These are phyloP conservation scores for Moesziomyces antarcticus DNA, from an alignment of 1,284 basidiomycete genomes.

Conservation along the genomic window DNA sequence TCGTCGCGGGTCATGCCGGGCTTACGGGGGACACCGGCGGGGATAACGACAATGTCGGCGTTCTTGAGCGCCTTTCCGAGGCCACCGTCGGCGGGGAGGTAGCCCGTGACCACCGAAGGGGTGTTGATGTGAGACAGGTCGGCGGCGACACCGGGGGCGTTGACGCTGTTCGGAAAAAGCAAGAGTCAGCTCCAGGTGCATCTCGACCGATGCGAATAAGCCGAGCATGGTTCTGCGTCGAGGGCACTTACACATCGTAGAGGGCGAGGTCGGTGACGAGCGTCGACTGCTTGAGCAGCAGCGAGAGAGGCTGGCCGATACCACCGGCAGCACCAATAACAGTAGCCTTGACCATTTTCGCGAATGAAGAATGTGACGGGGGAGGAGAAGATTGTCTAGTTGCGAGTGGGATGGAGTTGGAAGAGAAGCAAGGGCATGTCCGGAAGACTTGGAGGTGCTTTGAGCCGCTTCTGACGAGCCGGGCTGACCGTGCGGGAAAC, in stretches of 20 bases:
- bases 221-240: too few relatives aligned
- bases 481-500: too few relatives aligned
- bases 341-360: conserved; percentile 64
- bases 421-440: conserved; percentile 4
- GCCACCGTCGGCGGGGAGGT: conserved; percentile 74
- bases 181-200: too few relatives aligned
- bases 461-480: too few relatives aligned
- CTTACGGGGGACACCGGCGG: conserved; percentile 96
- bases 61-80: conserved; percentile 84
- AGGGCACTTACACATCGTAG: conserved; percentile 88
- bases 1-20: conserved; percentile 80
- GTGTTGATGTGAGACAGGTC: conserved; percentile 88
- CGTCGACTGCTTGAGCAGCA: conserved; percentile 87
- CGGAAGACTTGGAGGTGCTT: too few relatives aligned
- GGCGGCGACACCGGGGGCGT: conserved; percentile 90
- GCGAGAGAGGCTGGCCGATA: conserved; percentile 83
- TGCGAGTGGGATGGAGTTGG: conserved; percentile 9
- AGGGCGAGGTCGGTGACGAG: conserved; percentile 80
- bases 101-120: conserved; percentile 67
- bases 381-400: neutral
- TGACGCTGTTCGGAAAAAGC: conserved; percentile 47
- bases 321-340: conserved; percentile 67
- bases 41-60: conserved; percentile 92
- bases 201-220: too few relatives aligned
- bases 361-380: neutral